Evolutionary conservation across 257 asterid genomes (phyloP), one percentile per base, ranked within the genome.

Genomic region (Anisodus tanguticus): DNA sequence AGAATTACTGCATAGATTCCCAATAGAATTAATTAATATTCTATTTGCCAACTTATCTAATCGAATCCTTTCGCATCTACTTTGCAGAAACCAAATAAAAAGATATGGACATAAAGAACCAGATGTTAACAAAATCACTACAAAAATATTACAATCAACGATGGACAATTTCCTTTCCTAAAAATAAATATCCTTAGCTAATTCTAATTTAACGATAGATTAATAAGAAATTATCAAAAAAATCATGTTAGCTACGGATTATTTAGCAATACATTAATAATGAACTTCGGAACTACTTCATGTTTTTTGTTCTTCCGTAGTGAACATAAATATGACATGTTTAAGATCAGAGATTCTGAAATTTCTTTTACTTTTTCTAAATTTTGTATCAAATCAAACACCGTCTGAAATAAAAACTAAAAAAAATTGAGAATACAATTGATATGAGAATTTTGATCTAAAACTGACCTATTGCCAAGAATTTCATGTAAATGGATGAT

Each of bases 401-500:
- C 4, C 67, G 2, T 8, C 35, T 9, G 55, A 51, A 51, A 51
- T 51, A 1, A 51, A 51, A 41, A 3, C 6, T 6, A 41, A 41
- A 41, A 41, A 41, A 41, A 41, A 41, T 41, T 41, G 45, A 41
- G 6, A 4, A 41, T 41, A 41, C 45, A 41, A 41, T 41, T 53
- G n/a, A 54, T 12, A 54, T 54, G 59, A 54, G 7, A 54, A 54
- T 13, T 54, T 54, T 58, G 9, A 62, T 22, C 11, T 62, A 62
- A 22, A 62, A 72, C 58, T 72, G 4, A 72, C 80, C 80, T 72
- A 72, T 45, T 72, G 10, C 80, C 80, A 47, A 72, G 58, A 49
- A n/a, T 47, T 72, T 72, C 80, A 72, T 72, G 80, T 72, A 47
- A 19, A 9, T 47, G 37, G 3, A 72, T 72, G 80, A 72, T 72